Base-by-base conservation (phyloP, 805 yeast species). In the Brettanomyces nanus region DNA sequence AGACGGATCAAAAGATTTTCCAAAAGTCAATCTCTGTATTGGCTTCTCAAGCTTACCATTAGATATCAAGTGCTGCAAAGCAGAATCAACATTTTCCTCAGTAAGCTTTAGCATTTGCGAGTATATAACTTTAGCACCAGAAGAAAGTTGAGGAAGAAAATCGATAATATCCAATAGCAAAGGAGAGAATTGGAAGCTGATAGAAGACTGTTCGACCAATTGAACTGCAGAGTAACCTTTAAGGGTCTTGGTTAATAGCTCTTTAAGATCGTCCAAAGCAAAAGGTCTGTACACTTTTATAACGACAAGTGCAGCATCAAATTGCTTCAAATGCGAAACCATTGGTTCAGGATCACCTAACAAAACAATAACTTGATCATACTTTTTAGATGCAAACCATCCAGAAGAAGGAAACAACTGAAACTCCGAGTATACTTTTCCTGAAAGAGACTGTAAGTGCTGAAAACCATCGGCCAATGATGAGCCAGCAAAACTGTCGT, bases 251-350 rank as follows among this genome's bases (percentile, higher is more conserved):
- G 89, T 30, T 83, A 56, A 46, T 35, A 75, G 61, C 21, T 23
- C 10, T 23, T 23, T 23, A 9, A 85, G 62, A 13, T 65, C 56
- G n/a, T 63, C 55, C 35, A 78, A 65, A 42, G 69, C 62, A 65
- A 87, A 83, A 3, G 96, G 95, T 51, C 85, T 74, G 64, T 81
- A 82, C 23, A 74, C 73, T 29, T 80, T 74, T 33, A 85, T 65
- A 6, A 74, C 61, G 32, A 83, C 59, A 23, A 82, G 54, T 30
- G 77, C 72, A 15, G 66, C 63, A 9, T 28, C 28, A 31, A 45
- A 44, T n/a, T 33, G 37, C 4, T 33, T 28, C 17, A 31, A 40
- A 40, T 30, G 44, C n/a, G 22, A 31, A n/a, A 37, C n/a, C 4
- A 56, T 38, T 14, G 26, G 23, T 5, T 30, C 21, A 31, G 74